Evolutionary conservation across 2,329 filamentous ascomycete genomes (phyloP).

Genomic region (Fusarium guadeloupense): DNA sequence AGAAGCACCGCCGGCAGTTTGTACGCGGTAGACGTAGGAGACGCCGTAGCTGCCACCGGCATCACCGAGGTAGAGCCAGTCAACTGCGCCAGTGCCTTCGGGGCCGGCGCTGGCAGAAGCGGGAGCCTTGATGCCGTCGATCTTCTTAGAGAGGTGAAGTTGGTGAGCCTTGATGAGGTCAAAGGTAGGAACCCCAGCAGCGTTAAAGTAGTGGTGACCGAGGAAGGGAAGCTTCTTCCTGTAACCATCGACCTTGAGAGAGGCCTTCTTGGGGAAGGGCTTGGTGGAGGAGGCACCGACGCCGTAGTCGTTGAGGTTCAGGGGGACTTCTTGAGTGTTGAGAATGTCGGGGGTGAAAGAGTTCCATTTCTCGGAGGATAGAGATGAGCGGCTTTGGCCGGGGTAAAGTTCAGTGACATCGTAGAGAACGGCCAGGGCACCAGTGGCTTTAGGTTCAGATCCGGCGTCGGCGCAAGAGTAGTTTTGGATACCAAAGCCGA

Average conservation of each 20-base stretch:
- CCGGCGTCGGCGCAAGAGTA: slow-evolving; percentile 65
- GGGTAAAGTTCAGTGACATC: slow-evolving; percentile 65
- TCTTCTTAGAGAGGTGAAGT: slow-evolving; percentile 59
- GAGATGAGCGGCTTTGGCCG: slow-evolving; percentile 49
- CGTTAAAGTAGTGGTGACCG: slow-evolving; percentile 75
- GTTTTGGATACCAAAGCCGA: slow-evolving; percentile 75
- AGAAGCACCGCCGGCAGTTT: slow-evolving; percentile 61
- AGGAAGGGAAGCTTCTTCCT: slow-evolving; percentile 53
- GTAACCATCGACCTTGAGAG: slow-evolving; percentile 51
- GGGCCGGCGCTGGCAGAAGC: slow-evolving; percentile 55
- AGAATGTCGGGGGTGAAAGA: slow-evolving; percentile 54
- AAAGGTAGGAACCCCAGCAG: slow-evolving; percentile 65
- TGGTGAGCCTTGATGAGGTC: slow-evolving; percentile 55
- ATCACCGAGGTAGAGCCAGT: slow-evolving; percentile 62
- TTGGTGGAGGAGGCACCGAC: slow-evolving; percentile 54
- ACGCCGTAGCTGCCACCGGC: slow-evolving; percentile 52
- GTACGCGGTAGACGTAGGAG: slow-evolving; percentile 62
- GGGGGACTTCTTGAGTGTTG: slow-evolving; percentile 55
- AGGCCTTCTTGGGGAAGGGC: slow-evolving; percentile 55
- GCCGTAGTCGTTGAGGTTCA: slow-evolving; percentile 54
- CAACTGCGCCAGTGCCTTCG: slow-evolving; percentile 61
- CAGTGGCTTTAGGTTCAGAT: slow-evolving; percentile 52
- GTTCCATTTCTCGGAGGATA: slow-evolving; percentile 52
- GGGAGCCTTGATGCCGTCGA: slow-evolving; percentile 62
- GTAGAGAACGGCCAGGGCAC: slow-evolving; percentile 69